Base-by-base conservation (phyloP, 1,139 yeast species). In the Sugiyamaella japonica region DNA sequence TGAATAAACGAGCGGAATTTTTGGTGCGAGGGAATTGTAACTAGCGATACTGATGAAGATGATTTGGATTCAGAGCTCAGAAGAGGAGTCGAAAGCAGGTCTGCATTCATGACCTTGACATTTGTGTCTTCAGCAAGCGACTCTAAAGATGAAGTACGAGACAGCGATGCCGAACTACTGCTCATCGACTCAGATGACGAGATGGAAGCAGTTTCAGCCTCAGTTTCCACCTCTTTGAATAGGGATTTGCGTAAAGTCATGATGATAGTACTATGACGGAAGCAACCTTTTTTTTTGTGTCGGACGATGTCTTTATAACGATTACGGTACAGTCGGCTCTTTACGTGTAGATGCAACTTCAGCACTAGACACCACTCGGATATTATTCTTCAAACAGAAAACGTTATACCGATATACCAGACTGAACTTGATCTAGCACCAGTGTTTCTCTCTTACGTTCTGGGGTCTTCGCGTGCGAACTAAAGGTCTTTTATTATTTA, bases 1-100 rank as follows among this genome's bases (percentile, higher is more conserved):
- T 84, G 79, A 41, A 85, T 70, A 61, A 83, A 82, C 50, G 76
- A 76, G 23, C 81, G 77, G 64, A 83, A 76, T 59, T 66, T 64
- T 48, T 63, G 60, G 56, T 74, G 77, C 1, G 74, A 61, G 7
- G 70, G 70, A n/a, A 67, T 64, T 2, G 55, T 41, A 8, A 48
- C 44, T 17, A 52, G 12, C 10, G 55, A 52, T 9, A 52, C 45
- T 2, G 52, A 20, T 1, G 55, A 52, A 6, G 55, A 23, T 20
- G 55, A 52, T n/a, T 48, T 52, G 10, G 54, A 52, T 17, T 48
- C 40, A 87, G 39, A 7, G n/a, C 28, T 37, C 29, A 28, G 38
- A 16, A 38, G 23, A 29, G 51, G 39, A 12, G 15, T 17, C 16
- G 9, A 31, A n/a, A 45, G 36, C 13, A 28, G n/a, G 7, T 32